Conservation (phyloP, 345 rosid genomes). For the Litchi chinensis region DNA sequence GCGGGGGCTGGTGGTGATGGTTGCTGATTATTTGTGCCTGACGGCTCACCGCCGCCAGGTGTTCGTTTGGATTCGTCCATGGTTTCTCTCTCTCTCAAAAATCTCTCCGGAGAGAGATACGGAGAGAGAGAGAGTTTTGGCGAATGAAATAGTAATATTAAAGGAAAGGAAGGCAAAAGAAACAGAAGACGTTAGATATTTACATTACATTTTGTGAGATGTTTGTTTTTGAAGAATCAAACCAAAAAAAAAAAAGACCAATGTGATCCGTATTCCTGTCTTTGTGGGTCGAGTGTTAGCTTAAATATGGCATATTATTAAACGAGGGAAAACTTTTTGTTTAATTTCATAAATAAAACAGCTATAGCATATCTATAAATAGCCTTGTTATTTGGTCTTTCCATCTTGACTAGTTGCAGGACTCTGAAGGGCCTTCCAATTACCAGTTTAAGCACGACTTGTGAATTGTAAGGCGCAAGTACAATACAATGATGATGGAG, state of each 20-base stretch:
- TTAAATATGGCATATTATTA: neutral
- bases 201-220: too few relatives aligned
- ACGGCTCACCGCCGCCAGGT: neutral
- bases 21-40: neutral
- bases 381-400: too few relatives aligned
- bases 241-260: neutral
- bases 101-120: neutral
- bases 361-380: neutral
- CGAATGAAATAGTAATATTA: neutral
- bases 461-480: neutral
- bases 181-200: neutral
- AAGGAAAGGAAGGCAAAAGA: too few relatives aligned
- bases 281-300: neutral
- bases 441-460: neutral
- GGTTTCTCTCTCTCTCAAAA: neutral
- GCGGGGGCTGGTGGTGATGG: constrained; percentile 1
- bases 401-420: neutral
- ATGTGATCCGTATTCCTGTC: neutral
- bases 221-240: neutral
- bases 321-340: neutral
- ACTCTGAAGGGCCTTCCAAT: neutral
- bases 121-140: neutral
- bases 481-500: too few relatives aligned
- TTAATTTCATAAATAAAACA: too few relatives aligned
- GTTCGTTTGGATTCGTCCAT: constrained; percentile 22